Evolutionary conservation across 2,329 filamentous ascomycete species (phyloP), one percentile per base, ranked within the genome.

Genomic region (Biscogniauxia marginata): DNA sequence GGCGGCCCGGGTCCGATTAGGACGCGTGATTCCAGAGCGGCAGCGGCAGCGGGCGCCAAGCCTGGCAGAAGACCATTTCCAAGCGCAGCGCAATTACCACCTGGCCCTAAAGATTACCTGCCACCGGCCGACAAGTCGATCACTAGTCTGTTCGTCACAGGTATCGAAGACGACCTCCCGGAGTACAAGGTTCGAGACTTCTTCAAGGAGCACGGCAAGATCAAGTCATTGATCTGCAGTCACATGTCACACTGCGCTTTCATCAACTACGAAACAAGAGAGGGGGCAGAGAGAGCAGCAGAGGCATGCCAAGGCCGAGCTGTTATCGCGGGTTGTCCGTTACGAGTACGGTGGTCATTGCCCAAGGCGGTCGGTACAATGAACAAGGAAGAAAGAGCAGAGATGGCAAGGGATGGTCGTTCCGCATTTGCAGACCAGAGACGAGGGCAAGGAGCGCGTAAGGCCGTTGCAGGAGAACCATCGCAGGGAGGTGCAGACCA

Each of bases 181-280:
- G 95, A 99, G 73, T 87, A 93, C 74, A 92, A 93, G 67, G 80
- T 99, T 22, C 89, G 95, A 49, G 88, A 91, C 2, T 95, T 96
- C 73, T 99, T 99, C 78, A 86, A 91, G 58, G 84, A 84, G 18
- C 92, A 93, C 67, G 95, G 95, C 61, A 91, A 93, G 69, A 87
- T 99, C 58, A 90, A 95, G 67, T 97, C 92, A 22, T 77, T 99
- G 16, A 88, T 99, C 39, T 98, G 95, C 74, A 97, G 93, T 6
- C 95, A 99, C 76, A 92, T 96, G 78, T 93, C 93, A 16, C 95
- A 98, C 70, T 98, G 93, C 72, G 95, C 95, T 1, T 99, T 98
- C 70, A 81, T 99, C 75, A 99, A 99, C 75, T 99, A 91, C 71
- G 86, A 92, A 65, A 90, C 88, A 3, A 84, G 95, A 55, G 86